These are phyloP conservation scores for Mycosarcoma mackinlayi DNA, from an alignment of 1,284 basidiomycete species.

Conservation along the genomic window DNA sequence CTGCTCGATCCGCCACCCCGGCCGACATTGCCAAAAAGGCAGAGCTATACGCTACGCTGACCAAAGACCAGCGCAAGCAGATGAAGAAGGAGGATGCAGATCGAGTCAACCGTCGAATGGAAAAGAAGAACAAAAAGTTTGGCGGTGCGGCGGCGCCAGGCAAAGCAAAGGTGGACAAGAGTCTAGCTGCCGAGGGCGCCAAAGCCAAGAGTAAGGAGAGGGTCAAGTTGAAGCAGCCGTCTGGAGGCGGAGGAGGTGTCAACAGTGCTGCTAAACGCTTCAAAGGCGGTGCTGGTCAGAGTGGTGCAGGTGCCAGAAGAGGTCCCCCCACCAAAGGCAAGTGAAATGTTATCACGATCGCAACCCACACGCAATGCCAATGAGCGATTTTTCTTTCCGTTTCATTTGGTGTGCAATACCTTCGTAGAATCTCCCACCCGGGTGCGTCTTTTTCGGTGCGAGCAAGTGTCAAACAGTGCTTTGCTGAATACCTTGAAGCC, in stretches of 20 bases:
- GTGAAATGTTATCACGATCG: neutral
- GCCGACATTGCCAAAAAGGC: conserved; percentile 37
- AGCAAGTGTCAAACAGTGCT: too few relatives aligned
- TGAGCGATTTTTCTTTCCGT: conserved; percentile 5
- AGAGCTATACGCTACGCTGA: conserved; percentile 46
- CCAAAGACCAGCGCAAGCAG: conserved; percentile 57
- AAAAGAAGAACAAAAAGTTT: conserved; percentile 62
- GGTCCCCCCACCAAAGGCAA: conserved; percentile 24
- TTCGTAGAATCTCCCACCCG: too few relatives aligned
- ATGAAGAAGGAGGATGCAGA: conserved; percentile 61
- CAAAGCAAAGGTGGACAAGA: conserved; percentile 12
- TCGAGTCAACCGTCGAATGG: conserved; percentile 54
- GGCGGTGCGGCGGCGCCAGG: conserved; percentile 3
- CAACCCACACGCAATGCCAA: neutral
- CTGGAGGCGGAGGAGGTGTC: conserved; percentile 3
- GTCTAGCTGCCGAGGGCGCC: conserved; percentile 29
- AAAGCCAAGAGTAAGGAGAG: conserved; percentile 44
- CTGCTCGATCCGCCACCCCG: conserved; percentile 5
- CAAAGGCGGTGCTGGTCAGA: conserved; percentile 9
- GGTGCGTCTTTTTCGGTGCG: too few relatives aligned
- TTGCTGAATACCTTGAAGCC: too few relatives aligned
- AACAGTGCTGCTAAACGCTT: conserved; percentile 18
- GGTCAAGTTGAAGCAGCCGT: conserved; percentile 39
- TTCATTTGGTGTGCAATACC: too few relatives aligned
- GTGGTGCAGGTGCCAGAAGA: neutral